Base-by-base conservation (phyloP, 345 rosid genomes). In the Aquilaria sinensis region DNA sequence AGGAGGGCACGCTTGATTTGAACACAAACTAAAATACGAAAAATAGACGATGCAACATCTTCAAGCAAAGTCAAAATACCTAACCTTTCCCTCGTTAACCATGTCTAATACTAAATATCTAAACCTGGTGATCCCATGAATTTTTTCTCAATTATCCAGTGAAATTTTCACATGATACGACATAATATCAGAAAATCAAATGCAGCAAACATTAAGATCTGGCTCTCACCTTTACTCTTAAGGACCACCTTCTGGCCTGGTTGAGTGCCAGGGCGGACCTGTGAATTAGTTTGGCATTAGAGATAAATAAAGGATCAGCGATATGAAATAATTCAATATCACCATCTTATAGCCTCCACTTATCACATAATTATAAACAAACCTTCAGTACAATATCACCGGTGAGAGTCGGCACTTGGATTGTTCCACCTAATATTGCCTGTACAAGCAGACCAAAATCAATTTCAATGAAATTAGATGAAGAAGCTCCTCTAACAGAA, bases 331-430 rank as follows among this genome's bases (percentile, higher is more conserved):
- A 67, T 29, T 7, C 37, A 53, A 62, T 10, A 13, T 12, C 49
- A 12, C 9, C 13, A 47, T 32, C 16, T 54, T 37, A 41, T 49
- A 23, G 34, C 47, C 48, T 47, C 12, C 23, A 65, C 48, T n/a
- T 37, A 29, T 60, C 13, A 23, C 23, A 64, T 45, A 63, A 33
- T 45, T 51, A 58, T 34, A 56, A 70, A 60, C 71, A 60, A 30
- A 92, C 98, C 97, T 91, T 94, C n/a, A 94, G 83, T 10, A 94
- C 97, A 67, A 94, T 96, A 80, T 94, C 99, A 58, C 99, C 99
- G 0, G 95, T 86, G 53, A 94, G 96, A 55, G 97, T 95, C 51
- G 99, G 99, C 69, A 91, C 97, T 73, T 87, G 93, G 66, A 95
- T 75, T 48, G 99, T 91, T 72, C 99, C 99, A 53, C 99, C 99